phyloP scores from a whole-genome alignment of 176 grass and related monocot species.

The Tillandsia leiboldiana region DNA sequence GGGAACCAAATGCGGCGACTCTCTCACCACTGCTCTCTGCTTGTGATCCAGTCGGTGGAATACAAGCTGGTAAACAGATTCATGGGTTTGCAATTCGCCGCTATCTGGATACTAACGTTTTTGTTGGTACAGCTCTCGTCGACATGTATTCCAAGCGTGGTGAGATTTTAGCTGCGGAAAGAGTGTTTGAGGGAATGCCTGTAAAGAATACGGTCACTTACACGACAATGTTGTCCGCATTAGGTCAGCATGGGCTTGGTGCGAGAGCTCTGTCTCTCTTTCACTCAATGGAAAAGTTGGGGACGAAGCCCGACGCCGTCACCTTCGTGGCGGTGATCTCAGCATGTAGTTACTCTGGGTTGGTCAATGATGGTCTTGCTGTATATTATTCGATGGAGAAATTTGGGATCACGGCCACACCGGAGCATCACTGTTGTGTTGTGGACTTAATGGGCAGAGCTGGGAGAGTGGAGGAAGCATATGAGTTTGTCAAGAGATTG shows the following conservation, averaged over 20 bases:
- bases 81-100: constrained; percentile 55
- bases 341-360: constrained; percentile 63
- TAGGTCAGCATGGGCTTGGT: constrained; percentile 65
- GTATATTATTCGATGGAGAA: constrained; percentile 63
- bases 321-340: constrained; percentile 68
- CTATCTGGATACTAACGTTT: constrained; percentile 55
- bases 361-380: constrained; percentile 62
- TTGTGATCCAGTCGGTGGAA: constrained; percentile 47
- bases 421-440: constrained; percentile 65
- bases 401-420: constrained; percentile 40
- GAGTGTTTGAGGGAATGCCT: constrained; percentile 46
- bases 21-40: constrained; percentile 64
- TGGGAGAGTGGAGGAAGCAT: constrained; percentile 71
- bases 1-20: constrained; percentile 66
- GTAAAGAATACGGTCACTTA: constrained; percentile 70
- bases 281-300: constrained; percentile 43
- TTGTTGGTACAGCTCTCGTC: constrained; percentile 63
- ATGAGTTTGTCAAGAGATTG: constrained; percentile 53
- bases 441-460: constrained; percentile 60
- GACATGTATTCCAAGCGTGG: constrained; percentile 86
- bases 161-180: constrained; percentile 56
- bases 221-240: constrained; percentile 75
- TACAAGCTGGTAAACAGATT: constrained; percentile 54
- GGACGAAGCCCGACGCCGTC: constrained; percentile 49
- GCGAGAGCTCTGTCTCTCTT: constrained; percentile 62